These are phyloP conservation scores for Paramecium sonneborni DNA, from an alignment of 73 alveolate species.

Conservation along the genomic window DNA sequence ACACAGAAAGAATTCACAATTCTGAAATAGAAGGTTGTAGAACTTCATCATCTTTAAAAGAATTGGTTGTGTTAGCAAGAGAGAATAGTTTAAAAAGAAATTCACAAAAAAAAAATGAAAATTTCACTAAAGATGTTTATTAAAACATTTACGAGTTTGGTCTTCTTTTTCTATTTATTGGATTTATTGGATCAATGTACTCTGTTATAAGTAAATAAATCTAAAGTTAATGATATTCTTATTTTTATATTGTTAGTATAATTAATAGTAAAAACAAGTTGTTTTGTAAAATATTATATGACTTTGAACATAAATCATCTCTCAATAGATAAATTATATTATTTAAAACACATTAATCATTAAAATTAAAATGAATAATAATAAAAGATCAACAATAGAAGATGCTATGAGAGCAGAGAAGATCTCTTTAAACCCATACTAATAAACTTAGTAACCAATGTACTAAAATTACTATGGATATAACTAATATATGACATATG, in stretches of 20 bases:
- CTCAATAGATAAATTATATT: background rate
- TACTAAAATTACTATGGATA: background rate
- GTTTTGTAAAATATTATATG: background rate
- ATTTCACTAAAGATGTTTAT: background rate
- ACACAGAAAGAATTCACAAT: background rate
- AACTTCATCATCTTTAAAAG: background rate
- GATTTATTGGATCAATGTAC: background rate
- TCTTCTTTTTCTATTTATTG: background rate
- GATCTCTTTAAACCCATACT: background rate
- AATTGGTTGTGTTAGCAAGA: background rate
- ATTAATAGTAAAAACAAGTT: no score
- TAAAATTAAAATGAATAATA: background rate
- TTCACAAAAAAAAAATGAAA: background rate
- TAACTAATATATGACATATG: background rate
- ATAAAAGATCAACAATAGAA: background rate
- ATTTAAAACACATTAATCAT: background rate
- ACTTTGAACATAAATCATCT: background rate
- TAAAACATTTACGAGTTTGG: background rate
- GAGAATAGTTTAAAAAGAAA: background rate
- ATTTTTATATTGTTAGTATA: no score
- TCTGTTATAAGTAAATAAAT: background rate
- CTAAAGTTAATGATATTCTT: background rate
- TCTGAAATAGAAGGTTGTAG: background rate
- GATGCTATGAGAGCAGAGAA: constrained; percentile 54
- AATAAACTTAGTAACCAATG: background rate